These are phyloP conservation scores for Tuber microsphaerosporum DNA, from an alignment of 495 filamentous ascomycete genomes.

Conservation along the genomic window DNA sequence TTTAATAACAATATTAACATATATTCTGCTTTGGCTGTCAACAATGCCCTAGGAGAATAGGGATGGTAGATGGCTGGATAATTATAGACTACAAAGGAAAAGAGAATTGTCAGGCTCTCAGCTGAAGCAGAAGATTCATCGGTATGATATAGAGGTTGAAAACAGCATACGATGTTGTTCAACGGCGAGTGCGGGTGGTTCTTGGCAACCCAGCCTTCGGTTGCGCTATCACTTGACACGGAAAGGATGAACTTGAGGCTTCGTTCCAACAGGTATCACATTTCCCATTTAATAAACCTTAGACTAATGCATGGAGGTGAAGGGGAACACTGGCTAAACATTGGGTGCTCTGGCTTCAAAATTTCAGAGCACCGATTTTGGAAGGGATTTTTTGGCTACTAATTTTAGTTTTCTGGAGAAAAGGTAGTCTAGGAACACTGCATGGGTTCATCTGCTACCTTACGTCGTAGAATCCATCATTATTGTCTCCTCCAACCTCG, in stretches of 20 bases:
- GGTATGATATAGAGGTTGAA: background rate
- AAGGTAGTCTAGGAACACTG: background rate
- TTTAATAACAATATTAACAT: background rate
- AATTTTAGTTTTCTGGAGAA: background rate
- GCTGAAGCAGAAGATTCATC: background rate
- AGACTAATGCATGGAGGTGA: background rate
- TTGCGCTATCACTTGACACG: background rate
- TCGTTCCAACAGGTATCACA: background rate
- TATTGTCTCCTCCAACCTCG: slow-evolving; percentile 70
- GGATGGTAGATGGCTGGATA: background rate
- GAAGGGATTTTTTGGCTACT: background rate
- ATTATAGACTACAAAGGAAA: background rate
- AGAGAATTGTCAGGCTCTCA: background rate
- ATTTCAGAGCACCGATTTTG: background rate
- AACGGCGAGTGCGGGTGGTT: background rate
- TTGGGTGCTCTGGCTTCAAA: background rate
- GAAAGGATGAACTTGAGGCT: background rate
- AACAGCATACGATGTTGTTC: background rate
- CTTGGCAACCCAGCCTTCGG: background rate
- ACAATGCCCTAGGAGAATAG: background rate
- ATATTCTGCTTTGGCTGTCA: background rate
- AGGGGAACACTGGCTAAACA: background rate
- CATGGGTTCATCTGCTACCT: background rate
- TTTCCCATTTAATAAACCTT: background rate
- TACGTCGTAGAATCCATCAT: slow-evolving; percentile 55